Evolutionary conservation across 768 basidiomycete species (phyloP).

Genomic region (Saitozyma sp.): DNA sequence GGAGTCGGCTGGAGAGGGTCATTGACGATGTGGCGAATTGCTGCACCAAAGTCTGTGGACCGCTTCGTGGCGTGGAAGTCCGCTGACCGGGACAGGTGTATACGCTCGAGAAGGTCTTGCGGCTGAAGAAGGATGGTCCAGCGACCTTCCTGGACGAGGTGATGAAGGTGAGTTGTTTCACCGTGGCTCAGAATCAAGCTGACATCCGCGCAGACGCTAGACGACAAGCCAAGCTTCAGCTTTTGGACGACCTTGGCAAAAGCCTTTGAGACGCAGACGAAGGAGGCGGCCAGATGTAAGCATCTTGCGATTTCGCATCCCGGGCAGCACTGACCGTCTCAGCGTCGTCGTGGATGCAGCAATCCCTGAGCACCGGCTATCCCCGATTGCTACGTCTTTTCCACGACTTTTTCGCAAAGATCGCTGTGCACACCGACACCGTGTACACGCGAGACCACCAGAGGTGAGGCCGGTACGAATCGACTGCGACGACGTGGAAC

Average conservation of each 20-base stretch:
- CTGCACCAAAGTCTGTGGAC: slow-evolving; percentile 74
- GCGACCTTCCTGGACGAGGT: slow-evolving; percentile 91
- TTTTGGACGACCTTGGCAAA: slow-evolving; percentile 85
- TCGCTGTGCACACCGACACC: slow-evolving; percentile 93
- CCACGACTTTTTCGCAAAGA: slow-evolving; percentile 95
- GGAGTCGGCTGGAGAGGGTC: slow-evolving; percentile 75
- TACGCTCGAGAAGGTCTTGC: slow-evolving; percentile 88
- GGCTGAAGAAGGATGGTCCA: slow-evolving; percentile 77
- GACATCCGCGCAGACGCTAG: slow-evolving; percentile 63
- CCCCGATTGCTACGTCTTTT: slow-evolving; percentile 84
- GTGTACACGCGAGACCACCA: slow-evolving; percentile 80
- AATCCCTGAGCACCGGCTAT: slow-evolving; percentile 81
- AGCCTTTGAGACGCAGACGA: slow-evolving; percentile 76
- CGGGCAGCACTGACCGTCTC: slow-evolving; percentile 11
- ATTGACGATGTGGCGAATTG: slow-evolving; percentile 85
- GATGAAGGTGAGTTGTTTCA: slow-evolving; percentile 69
- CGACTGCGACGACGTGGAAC: slow-evolving; percentile 2
- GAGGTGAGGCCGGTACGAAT: slow-evolving; percentile 59
- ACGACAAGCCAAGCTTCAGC: slow-evolving; percentile 83
- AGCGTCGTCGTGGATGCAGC: slow-evolving; percentile 90
- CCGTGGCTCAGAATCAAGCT: neutral
- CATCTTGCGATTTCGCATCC: neutral
- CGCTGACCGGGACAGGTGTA: slow-evolving; percentile 65
- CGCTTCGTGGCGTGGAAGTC: neutral
- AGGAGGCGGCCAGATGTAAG: slow-evolving; percentile 76